Base-by-base conservation (phyloP, 495 filamentous ascomycete species). In the Pyronema omphalodes region DNA sequence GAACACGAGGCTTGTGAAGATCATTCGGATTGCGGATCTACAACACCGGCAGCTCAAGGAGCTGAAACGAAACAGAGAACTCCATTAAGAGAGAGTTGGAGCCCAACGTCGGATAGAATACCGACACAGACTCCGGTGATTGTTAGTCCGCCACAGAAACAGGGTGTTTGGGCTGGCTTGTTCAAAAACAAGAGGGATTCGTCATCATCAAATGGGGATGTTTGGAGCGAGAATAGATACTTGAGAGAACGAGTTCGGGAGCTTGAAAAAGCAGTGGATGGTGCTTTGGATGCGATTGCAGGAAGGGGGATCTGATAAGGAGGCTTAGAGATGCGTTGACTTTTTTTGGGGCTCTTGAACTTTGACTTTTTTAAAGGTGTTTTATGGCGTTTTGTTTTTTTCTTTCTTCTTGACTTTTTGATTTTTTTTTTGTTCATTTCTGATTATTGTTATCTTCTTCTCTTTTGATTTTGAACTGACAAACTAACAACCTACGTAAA, bases 201-300 rank as follows among this genome's bases (percentile, higher is more conserved):
- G 1, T 23, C 23, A 74, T 84, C 53, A 74, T 84, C 53, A 82
- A 80, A 9, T 82, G 83, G 84, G 73, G 77, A 84, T 9, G 74
- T 86, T 34, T 74, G 82, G 54, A 79, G 80, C 39, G 84, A 89
- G 69, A 89, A 88, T 56, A 72, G 71, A 57, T 74, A 75, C 6
- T 66, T 88, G 44, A 88, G 87, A 68, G 72, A 72, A 34, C 69
- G 82, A 37, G 70, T 89, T 0, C 75, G 76, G 0, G 71, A 81
- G 55, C 63, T 88, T 2, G 83, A 87, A 66, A 68, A 70, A 17
- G 78, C 78, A 0, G 76, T 87, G 9, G 83, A 87, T 53, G 80
- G 80, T 39, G 84, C 80, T 29, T 68, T 89, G 60, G 78, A 82
- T 61, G 66, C 80, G 52, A 75, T 86, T 9, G 63, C 59, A 4